phyloP scores from a whole-genome alignment of 2,329 filamentous ascomycete genomes.

The Alternaria alternata region DNA sequence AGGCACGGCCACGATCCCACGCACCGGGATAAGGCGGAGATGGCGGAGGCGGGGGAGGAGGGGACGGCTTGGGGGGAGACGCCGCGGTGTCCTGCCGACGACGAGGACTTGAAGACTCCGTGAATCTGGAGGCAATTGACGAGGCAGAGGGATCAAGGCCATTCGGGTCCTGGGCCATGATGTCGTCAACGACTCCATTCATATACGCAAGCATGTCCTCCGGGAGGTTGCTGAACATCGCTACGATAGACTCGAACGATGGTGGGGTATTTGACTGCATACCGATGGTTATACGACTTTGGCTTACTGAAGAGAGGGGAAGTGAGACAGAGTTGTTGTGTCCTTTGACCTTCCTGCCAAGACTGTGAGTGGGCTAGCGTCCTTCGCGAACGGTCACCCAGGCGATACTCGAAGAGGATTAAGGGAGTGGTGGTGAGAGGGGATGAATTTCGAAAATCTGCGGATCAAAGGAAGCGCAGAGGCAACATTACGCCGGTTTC shows the following conservation, averaged over 20 bases:
- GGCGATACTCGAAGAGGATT: neutral
- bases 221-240: neutral
- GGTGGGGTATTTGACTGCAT: neutral
- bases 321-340: constrained; percentile 2
- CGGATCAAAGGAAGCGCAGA: neutral
- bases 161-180: neutral
- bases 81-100: neutral
- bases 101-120: neutral
- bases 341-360: neutral
- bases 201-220: neutral
- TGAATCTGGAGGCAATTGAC: neutral
- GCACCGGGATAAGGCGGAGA: neutral
- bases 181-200: fast-evolving
- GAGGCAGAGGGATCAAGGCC: neutral
- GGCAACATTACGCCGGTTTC: neutral
- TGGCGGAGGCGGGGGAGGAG: neutral
- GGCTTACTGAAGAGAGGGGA: neutral
- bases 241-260: neutral
- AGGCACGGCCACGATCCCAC: neutral
- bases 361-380: constrained; percentile 1
- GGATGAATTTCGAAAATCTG: neutral
- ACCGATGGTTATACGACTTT: neutral
- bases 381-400: neutral
- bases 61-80: neutral
- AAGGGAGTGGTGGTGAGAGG: neutral